Base-by-base conservation (phyloP, 495 filamentous ascomycete genomes). In the Chlorociboria aeruginascens region DNA sequence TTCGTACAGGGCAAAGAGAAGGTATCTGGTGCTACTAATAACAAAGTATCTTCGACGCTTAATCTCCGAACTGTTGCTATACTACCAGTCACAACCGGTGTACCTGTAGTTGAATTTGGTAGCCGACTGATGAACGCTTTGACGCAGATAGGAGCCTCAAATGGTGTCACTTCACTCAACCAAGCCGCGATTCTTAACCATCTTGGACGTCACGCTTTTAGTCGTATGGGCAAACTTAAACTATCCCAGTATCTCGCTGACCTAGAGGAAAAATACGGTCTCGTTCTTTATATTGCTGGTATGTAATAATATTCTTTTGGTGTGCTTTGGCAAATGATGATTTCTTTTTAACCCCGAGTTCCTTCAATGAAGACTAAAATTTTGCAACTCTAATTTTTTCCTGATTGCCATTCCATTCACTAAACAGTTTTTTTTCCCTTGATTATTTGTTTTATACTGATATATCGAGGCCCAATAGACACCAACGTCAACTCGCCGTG, bases 221-320 rank as follows among this genome's bases (percentile, higher is more conserved):
- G 83, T 63, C 83, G 82, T 49, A 96, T 98, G 85, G 92, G 92
- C 2, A 97, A 95, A 60, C 71, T 98, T 31, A 97, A 95, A 64
- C 69, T 98, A 12, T 85, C 92, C 10, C 92, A 97, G 50, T 96
- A 98, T 59, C 75, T 98, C 31, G 93, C 93, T 8, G 92, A 98
- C 58, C 70, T 98, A 9, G 92, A 98, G 64, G 92, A 98, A 65
- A 94, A 94, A 58, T 98, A 93, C 56, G 86, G 93, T 1, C 78
- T 97, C 57, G 88, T 98, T 6, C 66, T 98, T 11, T 98, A 98
- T 60, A 86, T 98, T 45, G 92, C 90, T n/a, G 92, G 73, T 76
- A 63, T 64, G 73, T 66, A 36, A 12, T 12, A 25, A 31, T 28
- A 7, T 43, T 32, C 8, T 37, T 34, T 46, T 37, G 42, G 13